Evolutionary conservation across 176 grass and related monocot species (phyloP).

Genomic region (Avena atlantica): DNA sequence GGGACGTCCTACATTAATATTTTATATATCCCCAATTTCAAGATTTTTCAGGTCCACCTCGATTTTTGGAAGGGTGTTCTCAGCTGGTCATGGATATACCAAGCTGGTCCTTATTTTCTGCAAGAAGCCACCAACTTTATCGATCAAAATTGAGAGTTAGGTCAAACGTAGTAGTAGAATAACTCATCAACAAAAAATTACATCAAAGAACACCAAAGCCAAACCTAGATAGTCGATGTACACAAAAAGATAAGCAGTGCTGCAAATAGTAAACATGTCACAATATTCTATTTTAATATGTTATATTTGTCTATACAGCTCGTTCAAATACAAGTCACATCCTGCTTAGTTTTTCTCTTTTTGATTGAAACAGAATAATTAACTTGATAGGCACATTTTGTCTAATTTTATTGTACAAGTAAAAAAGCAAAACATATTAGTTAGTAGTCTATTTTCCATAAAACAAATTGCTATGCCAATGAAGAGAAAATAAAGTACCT

Average conservation of each 20-base stretch:
- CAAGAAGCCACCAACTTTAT: conserved; percentile 75
- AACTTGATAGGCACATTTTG: no score
- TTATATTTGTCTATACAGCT: no score
- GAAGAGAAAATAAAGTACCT: no score
- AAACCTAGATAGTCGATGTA: background rate
- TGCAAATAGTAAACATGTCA: background rate
- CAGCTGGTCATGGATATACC: conserved; percentile 72
- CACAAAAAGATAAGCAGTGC: conserved; percentile 12
- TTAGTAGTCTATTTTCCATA: no score
- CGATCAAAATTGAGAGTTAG: conserved; percentile 38
- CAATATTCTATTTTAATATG: no score
- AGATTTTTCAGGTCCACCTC: conserved; percentile 89
- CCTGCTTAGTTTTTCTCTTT: no score
- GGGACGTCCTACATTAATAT: conserved; percentile 69
- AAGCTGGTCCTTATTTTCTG: conserved; percentile 79
- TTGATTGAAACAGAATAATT: no score
- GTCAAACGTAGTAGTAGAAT: background rate
- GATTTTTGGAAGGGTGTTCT: conserved; percentile 87
- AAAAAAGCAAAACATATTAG: no score
- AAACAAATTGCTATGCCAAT: no score
- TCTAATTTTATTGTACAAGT: no score
- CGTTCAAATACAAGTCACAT: no score
- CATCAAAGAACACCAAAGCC: conserved; percentile 38
- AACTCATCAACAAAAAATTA: background rate
- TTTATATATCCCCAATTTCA: conserved; percentile 71